Base-by-base conservation (phyloP, 257 asterid genomes). In the Przewalskia tangutica region DNA sequence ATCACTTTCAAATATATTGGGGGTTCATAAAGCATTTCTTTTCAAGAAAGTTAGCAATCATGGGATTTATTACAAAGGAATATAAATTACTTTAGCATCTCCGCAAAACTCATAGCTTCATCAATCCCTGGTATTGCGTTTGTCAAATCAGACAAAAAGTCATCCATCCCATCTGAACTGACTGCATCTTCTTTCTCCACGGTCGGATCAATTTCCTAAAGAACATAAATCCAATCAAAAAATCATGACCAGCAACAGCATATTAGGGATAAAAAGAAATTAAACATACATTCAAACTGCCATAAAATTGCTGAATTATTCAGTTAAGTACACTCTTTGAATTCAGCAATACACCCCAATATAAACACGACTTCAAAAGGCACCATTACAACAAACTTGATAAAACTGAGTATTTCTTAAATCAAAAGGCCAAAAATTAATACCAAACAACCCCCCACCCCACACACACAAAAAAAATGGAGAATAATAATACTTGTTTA, bases 91-190 rank as follows among this genome's bases (percentile, higher is more conserved):
- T 96, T 96, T 77, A 96, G 91, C 99, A 96, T 96, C 88, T 96
- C 99, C 0, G 97, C 99, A 77, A 94, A 96, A 89, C 99, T 96
- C 99, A 96, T 96, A 50, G 99, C 97, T 84, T 96, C 99, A 59
- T 96, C 98, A 55, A 95, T 95, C 75, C 99, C 99, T 2, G 99
- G 99, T 68, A 96, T 94, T 11, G 99, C 94, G 81, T 96, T 96
- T 13, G 97, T 90, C 78, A 96, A 83, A 82, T 96, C 98, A 50
- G 98, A 94, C 77, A 96, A 86, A 84, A 94, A 89, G 44, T 96
- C 98, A 73, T 94, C 98, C 86, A 90, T 88, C 59, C 83, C 85
- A 84, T 90, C 97, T 40, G 93, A 84, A 82, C 89, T 90, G 60
- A 80, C 77, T 36, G 83, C 20, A 11, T 92, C 97, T 10, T 96